These are phyloP conservation scores for Arxiozyma heterogenica DNA, from an alignment of 1,139 yeast genomes.

Conservation along the genomic window DNA sequence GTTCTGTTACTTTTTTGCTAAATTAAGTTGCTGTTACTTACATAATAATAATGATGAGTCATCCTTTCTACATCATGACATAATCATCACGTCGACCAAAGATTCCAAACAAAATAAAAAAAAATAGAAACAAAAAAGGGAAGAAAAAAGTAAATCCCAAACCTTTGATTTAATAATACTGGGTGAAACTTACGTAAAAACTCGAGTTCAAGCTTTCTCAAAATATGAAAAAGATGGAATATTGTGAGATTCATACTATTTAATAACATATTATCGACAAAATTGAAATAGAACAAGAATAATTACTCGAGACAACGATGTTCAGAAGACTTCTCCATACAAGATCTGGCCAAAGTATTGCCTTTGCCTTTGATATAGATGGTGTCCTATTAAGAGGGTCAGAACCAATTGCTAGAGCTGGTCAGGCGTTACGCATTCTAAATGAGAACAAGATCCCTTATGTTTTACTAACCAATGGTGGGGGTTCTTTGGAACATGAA, in stretches of 20 bases:
- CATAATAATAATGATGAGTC: too few species aligned
- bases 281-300: background rate
- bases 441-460: conserved; percentile 59
- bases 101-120: too few species aligned
- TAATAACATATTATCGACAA: background rate
- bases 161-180: too few species aligned
- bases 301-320: conserved; percentile 2
- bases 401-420: conserved; percentile 59
- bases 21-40: background rate
- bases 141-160: too few species aligned
- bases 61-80: too few species aligned
- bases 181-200: too few species aligned
- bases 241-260: too few species aligned
- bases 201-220: too few species aligned
- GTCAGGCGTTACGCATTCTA: conserved; percentile 51
- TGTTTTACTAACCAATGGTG: conserved; percentile 85
- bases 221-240: too few species aligned
- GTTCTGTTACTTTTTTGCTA: too few species aligned
- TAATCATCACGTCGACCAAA: too few species aligned
- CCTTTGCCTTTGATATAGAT: conserved; percentile 56
- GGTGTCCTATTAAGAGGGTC: conserved; percentile 86
- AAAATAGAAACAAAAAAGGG: too few species aligned
- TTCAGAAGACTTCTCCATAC: conserved; percentile 15
- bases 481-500: conserved; percentile 64
- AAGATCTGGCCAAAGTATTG: conserved; percentile 13